Percentiles rank a stretch among this genome's conserved stretches.
phyloP scores from a whole-genome alignment of 73 alveolate species.

The Blepharisma stoltei region DNA sequence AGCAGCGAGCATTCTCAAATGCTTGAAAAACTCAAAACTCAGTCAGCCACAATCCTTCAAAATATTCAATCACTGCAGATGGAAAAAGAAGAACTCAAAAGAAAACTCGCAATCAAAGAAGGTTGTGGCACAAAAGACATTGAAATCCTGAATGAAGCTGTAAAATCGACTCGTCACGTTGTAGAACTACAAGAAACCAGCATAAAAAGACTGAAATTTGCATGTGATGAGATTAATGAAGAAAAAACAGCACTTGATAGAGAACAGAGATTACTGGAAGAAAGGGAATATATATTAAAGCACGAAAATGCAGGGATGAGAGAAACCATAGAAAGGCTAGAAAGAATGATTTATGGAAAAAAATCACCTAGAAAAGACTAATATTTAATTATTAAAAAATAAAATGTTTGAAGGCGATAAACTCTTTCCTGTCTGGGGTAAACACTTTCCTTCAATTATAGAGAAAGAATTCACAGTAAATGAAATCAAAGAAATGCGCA shows the following conservation, averaged over 20 bases:
- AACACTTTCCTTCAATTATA: too few species aligned
- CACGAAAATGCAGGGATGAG: neutral
- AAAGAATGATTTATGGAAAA: conserved; percentile 17
- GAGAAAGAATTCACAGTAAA: too few species aligned
- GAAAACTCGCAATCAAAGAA: neutral
- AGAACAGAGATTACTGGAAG: neutral
- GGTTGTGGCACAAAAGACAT: neutral
- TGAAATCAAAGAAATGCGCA: too few species aligned
- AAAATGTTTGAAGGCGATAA: too few species aligned
- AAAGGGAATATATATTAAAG: neutral
- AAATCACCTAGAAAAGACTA: too few species aligned
- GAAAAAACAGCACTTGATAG: neutral
- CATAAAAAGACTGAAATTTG: neutral
- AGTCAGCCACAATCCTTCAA: neutral
- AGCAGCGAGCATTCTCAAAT: neutral
- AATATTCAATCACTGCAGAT: neutral
- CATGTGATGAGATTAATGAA: neutral
- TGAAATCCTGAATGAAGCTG: conserved; percentile 11
- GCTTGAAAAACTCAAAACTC: neutral
- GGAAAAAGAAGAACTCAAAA: conserved; percentile 4
- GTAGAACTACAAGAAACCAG: conserved; percentile 25
- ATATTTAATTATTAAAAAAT: too few species aligned
- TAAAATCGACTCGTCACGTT: neutral
- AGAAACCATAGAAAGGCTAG: conserved; percentile 12
- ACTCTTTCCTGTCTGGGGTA: too few species aligned